Evolutionary conservation across 23 red algal genomes (phyloP).

Genomic region (Chondrus crispus): DNA sequence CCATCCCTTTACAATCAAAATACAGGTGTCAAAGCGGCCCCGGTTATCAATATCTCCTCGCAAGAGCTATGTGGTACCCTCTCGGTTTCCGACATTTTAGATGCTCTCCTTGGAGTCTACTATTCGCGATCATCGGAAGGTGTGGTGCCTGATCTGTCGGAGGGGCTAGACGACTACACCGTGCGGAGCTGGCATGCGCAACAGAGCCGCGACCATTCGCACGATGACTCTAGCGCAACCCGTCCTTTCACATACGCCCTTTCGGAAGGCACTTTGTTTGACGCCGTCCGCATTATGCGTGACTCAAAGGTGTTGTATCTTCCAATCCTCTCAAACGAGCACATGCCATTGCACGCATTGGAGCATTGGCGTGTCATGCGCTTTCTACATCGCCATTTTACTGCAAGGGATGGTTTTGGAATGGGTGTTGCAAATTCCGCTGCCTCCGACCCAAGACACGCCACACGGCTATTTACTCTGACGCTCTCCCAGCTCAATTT

Average conservation of each 20-base stretch:
- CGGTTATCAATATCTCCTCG: not conserved
- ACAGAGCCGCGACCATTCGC: not conserved
- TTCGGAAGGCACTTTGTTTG: not conserved
- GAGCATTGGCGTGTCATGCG: conserved; percentile 20
- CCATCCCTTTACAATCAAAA: not conserved
- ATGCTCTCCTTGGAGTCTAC: not conserved
- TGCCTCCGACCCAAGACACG: not conserved
- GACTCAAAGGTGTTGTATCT: not conserved
- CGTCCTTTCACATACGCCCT: not conserved
- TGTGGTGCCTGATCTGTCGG: not conserved
- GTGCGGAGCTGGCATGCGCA: not conserved
- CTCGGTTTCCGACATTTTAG: conserved; percentile 1
- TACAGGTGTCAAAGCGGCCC: conserved; percentile 20
- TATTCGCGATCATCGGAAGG: not conserved
- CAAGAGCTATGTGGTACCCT: not conserved
- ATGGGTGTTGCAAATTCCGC: not conserved
- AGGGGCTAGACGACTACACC: not conserved
- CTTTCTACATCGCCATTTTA: conserved; percentile 4
- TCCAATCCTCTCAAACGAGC: not conserved
- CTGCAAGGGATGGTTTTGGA: not conserved
- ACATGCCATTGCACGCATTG: not conserved
- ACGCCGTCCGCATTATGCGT: not conserved
- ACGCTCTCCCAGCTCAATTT: not conserved
- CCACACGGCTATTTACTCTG: not conserved
- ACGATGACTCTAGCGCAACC: not conserved